Evolutionary conservation across 805 yeast species (phyloP).

Genomic region (Ogataea saltuana): DNA sequence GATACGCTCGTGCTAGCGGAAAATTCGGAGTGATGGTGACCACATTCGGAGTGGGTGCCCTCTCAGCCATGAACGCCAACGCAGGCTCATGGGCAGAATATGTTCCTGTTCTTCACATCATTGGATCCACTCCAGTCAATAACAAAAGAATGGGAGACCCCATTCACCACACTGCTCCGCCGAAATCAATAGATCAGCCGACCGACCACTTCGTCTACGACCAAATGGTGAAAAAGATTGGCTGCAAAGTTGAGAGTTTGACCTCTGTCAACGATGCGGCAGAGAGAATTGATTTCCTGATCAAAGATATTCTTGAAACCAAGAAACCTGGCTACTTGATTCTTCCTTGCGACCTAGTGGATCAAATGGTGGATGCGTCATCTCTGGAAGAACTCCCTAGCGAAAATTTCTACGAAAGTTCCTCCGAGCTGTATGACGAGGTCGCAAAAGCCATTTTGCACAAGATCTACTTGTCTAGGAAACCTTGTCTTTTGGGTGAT

Average conservation of each 20-base stretch:
- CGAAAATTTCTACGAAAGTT: neutral
- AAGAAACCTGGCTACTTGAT: constrained; percentile 83
- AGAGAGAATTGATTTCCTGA: constrained; percentile 66
- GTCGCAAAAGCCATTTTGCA: constrained; percentile 47
- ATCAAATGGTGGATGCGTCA: constrained; percentile 40
- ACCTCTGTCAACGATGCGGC: constrained; percentile 48
- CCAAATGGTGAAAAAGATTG: constrained; percentile 55
- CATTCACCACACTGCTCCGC: constrained; percentile 64
- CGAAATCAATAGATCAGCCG: constrained; percentile 39
- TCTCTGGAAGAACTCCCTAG: constrained; percentile 20
- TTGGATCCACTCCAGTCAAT: constrained; percentile 66
- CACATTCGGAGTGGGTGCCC: constrained; percentile 89
- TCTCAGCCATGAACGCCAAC: constrained; percentile 79
- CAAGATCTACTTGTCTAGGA: constrained; percentile 50
- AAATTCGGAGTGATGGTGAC: constrained; percentile 67
- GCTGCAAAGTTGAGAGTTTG: constrained; percentile 57
- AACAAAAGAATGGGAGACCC: constrained; percentile 32
- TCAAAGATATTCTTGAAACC: constrained; percentile 51
- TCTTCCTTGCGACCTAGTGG: constrained; percentile 71
- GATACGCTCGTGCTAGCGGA: constrained; percentile 67
- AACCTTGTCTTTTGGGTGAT: constrained; percentile 74
- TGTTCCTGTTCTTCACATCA: constrained; percentile 79
- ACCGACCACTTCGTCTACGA: constrained; percentile 72
- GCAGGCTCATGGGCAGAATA: constrained; percentile 82
- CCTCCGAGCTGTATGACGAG: constrained; percentile 5